phyloP scores from a whole-genome alignment of 768 basidiomycete species.

The Porphyrellus cyaneotinctus region DNA sequence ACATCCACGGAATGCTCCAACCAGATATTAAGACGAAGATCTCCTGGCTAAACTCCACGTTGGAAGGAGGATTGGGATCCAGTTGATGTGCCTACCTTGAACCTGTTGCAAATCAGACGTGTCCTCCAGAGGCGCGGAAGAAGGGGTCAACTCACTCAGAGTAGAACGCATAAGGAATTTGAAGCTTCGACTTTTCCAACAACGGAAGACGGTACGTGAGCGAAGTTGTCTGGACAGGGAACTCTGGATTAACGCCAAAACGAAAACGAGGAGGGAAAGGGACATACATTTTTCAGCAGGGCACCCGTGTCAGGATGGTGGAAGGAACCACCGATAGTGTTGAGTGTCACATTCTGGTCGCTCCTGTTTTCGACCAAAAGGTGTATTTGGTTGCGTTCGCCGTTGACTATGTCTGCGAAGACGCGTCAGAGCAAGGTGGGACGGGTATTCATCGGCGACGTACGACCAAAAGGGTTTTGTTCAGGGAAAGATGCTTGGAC shows the following conservation, averaged over 20 bases:
- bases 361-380: conserved; percentile 75
- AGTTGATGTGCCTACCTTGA: conserved; percentile 45
- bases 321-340: conserved; percentile 63
- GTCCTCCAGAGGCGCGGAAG: background rate
- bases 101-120: conserved; percentile 36
- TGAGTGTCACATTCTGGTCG: conserved; percentile 63
- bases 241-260: background rate
- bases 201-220: conserved; percentile 51
- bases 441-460: conserved; percentile 27
- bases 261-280: background rate
- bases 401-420: conserved; percentile 72
- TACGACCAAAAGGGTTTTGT: conserved; percentile 73
- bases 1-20: conserved; percentile 68
- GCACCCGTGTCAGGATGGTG: conserved; percentile 58
- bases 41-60: conserved; percentile 54
- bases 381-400: conserved; percentile 67
- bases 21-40: conserved; percentile 70
- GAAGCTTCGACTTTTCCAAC: conserved; percentile 52
- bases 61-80: background rate
- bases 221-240: conserved; percentile 50
- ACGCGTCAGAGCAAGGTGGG: conserved; percentile 12
- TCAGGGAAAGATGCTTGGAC: conserved; percentile 61
- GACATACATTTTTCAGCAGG: conserved; percentile 70
- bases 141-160: conserved; percentile 62
- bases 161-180: conserved; percentile 69